Conservation (phyloP, 148 eudicot species). For the Vaccinium myrtillus region DNA sequence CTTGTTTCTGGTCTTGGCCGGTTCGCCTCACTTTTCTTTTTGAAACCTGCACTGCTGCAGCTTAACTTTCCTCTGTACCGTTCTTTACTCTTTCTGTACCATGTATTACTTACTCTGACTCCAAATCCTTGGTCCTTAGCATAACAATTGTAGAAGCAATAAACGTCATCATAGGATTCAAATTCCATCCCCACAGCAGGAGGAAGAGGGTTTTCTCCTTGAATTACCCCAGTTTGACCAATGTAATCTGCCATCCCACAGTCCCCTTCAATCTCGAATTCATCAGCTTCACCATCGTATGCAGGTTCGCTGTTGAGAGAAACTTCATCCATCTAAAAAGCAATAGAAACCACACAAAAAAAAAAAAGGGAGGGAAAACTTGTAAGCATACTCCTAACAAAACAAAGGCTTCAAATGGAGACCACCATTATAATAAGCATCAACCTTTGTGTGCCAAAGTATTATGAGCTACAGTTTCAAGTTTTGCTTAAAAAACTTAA, state of each 20-base stretch:
- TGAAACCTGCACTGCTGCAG: conserved; percentile 43
- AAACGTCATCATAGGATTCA: conserved; percentile 44
- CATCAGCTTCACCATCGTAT: conserved; percentile 33
- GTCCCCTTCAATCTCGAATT: conserved; percentile 33
- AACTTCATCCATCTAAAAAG: conserved; percentile 35
- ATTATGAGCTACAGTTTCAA: neutral
- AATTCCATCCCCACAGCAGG: conserved; percentile 46
- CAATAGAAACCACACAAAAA: neutral
- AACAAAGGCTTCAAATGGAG: neutral
- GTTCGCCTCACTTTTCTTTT: conserved; percentile 36
- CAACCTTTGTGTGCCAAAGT: neutral
- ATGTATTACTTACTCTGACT: conserved; percentile 36
- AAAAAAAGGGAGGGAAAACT: neutral
- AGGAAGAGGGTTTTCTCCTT: conserved; percentile 40
- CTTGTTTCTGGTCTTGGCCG: conserved; percentile 42
- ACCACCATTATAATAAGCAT: neutral
- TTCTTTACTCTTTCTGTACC: conserved; percentile 42
- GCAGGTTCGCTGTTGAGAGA: conserved; percentile 35
- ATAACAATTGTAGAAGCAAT: conserved; percentile 39
- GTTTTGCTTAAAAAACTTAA: neutral
- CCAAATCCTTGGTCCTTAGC: conserved; percentile 37
- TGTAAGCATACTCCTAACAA: neutral
- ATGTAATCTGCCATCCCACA: conserved; percentile 36
- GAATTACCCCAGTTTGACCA: conserved; percentile 28
- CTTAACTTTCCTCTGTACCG: conserved; percentile 36